phyloP scores from a whole-genome alignment of 176 grass and related monocot genomes.

The Eleusine indica region DNA sequence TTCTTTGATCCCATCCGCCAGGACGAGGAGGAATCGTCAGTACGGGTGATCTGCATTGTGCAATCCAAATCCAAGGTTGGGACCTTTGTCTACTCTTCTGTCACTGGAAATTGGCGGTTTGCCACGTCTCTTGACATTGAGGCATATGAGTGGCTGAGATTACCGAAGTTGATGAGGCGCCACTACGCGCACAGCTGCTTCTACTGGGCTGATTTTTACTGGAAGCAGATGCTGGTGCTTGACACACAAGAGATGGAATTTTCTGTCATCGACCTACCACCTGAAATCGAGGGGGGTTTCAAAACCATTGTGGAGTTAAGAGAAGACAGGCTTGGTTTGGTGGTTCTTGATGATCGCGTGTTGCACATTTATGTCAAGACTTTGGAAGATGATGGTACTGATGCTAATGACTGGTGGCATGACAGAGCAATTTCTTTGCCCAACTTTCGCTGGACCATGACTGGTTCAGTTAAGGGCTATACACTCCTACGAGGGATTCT shows the following conservation, averaged over 20 bases:
- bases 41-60: conserved; percentile 21
- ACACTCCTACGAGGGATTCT: not conserved
- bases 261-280: not conserved
- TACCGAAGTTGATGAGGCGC: not conserved
- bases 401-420: not conserved
- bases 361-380: not conserved
- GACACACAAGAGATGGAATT: conserved; percentile 22
- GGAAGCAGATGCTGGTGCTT: not conserved
- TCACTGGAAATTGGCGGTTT: not conserved
- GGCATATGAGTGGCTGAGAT: not conserved
- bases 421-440: not conserved
- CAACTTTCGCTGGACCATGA: not conserved
- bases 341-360: not conserved
- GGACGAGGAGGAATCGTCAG: not conserved
- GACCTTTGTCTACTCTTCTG: conserved; percentile 38
- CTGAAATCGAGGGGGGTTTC: not conserved
- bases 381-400: not conserved
- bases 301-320: not conserved
- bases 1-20: conserved; percentile 21
- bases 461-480: not conserved
- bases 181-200: not conserved
- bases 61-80: not conserved
- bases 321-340: conserved; percentile 8
- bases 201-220: not conserved
- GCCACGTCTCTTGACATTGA: not conserved